phyloP scores from a whole-genome alignment of 441 rosid genomes.

The Syzygium malaccense region DNA sequence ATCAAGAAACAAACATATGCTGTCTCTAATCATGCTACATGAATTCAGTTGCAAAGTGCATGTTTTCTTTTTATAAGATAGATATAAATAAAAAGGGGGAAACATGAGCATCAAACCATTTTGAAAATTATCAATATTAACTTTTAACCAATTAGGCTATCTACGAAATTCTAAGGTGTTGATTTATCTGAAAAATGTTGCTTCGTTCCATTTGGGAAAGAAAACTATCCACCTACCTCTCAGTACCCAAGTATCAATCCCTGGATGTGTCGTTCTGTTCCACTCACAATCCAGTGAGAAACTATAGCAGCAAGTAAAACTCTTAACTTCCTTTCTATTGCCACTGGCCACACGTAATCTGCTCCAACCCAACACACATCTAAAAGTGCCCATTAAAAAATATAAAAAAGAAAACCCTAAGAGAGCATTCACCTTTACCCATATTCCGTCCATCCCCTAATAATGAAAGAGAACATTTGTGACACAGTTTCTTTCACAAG shows the following conservation, averaged over 20 bases:
- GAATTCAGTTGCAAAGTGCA: background rate
- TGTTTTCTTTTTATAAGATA: background rate
- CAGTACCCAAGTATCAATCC: background rate
- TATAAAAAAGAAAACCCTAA: background rate
- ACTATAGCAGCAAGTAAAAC: background rate
- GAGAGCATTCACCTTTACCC: background rate
- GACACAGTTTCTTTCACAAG: background rate
- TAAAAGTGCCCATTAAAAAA: background rate
- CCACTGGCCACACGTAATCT: background rate
- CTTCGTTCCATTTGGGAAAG: background rate
- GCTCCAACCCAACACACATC: background rate
- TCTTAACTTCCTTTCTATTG: background rate
- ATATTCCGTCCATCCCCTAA: background rate
- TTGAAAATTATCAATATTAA: background rate
- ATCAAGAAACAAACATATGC: background rate
- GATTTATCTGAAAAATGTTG: background rate
- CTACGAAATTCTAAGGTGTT: background rate
- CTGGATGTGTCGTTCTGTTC: background rate
- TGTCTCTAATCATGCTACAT: background rate
- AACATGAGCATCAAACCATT: background rate
- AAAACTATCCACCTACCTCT: background rate
- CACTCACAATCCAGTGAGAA: background rate
- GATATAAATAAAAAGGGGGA: background rate
- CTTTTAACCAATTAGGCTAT: background rate
- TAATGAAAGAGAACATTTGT: background rate